Base-by-base conservation (phyloP, 345 rosid genomes). In the Gossypium rotundifolium region DNA sequence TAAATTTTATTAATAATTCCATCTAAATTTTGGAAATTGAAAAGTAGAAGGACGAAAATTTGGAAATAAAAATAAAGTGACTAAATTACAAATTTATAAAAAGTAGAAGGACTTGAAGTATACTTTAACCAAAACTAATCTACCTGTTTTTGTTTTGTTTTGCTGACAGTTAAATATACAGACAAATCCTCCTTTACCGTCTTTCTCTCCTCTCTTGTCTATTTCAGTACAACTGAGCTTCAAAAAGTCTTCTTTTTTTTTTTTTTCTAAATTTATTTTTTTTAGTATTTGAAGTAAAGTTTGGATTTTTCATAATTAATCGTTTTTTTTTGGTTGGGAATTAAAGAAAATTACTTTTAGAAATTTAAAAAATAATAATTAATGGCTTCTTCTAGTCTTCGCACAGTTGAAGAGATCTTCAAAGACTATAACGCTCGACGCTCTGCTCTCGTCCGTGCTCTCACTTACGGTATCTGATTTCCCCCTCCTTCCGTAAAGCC, bases 371-470 rank as follows among this genome's bases (percentile, higher is more conserved):
- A 45, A 22, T 5, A 33, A 33, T 4, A 33, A 33, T 33, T 33
- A 22, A 75, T 79, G 10, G 83, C 81, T 55, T 77, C 89, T 33
- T 83, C 91, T 27, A 87, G 83, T 81, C 93, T 92, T 78, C 87
- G 93, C 53, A 79, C 89, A 38, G 91, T 92, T 11, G 95, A 92
- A 85, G 97, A 85, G 83, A 92, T 92, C 88, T 85, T 88, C 79
- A 90, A 88, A 49, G 97, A 92, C 79, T 88, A 79, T 74, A 78
- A 60, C 69, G 80, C 93, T 76, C 96, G 99, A 57, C 93, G 97
- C 77, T 23, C 87, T 38, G 98, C 86, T 71, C 91, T 96, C 59
- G 91, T 93, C 65, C 95, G 95, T 61, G 99, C 99, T 82, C 93
- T 96, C 71, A 91, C 94, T 73, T 77, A 74, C 82, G 99, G 99